Conservation (phyloP, 495 filamentous ascomycete genomes). For the Coniosporium apollinis region DNA sequence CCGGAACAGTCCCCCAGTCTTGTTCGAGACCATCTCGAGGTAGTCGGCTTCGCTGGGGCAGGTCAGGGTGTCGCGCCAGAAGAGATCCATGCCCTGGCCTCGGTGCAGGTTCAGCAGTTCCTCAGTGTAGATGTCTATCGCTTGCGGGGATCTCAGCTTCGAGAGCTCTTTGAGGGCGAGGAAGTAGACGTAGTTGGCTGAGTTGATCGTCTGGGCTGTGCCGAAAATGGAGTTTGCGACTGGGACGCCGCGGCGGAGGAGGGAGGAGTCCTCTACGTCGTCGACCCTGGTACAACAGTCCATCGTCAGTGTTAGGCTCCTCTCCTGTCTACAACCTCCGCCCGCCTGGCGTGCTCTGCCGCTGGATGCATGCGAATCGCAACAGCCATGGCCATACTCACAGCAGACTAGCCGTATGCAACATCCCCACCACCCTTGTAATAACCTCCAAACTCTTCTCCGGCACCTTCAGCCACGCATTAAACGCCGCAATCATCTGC, state of each 20-base stretch:
- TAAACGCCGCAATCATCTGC: conserved; percentile 77
- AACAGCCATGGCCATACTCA: too few species aligned
- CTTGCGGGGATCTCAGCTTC: conserved; percentile 52
- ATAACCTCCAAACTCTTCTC: conserved; percentile 60
- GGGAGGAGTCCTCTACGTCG: conserved; percentile 52
- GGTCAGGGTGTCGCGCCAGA: conserved; percentile 86
- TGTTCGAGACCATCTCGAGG: conserved; percentile 96
- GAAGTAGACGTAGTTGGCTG: conserved; percentile 95
- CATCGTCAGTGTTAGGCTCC: too few species aligned
- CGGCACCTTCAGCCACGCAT: conserved; percentile 78
- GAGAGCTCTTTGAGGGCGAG: conserved; percentile 57
- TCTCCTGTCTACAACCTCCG: too few species aligned
- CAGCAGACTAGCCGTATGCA: conserved; percentile 84
- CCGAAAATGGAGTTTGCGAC: conserved; percentile 94
- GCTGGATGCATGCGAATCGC: too few species aligned
- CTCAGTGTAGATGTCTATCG: conserved; percentile 66
- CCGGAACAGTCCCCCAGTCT: conserved; percentile 91
- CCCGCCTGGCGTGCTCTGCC: too few species aligned
- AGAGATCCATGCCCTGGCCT: conserved; percentile 94
- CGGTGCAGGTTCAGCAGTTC: conserved; percentile 89
- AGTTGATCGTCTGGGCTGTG: conserved; percentile 91
- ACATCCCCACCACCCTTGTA: conserved; percentile 75
- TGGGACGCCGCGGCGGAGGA: conserved; percentile 72
- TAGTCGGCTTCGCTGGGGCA: conserved; percentile 95
- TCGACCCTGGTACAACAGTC: conserved; percentile 65